Base-by-base conservation (phyloP, 2,329 filamentous ascomycete species). In the Venturiaceae sp. region DNA sequence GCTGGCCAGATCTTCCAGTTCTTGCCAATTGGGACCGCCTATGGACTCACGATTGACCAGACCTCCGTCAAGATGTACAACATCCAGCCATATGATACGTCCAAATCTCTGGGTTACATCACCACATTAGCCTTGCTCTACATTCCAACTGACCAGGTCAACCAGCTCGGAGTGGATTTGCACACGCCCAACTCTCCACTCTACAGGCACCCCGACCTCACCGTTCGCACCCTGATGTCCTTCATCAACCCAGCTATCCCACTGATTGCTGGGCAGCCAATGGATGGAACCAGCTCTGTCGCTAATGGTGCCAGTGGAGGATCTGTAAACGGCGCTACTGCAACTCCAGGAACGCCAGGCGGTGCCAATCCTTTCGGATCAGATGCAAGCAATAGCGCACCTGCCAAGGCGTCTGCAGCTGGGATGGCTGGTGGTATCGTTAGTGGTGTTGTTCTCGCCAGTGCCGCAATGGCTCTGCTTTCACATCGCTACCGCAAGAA, bases 381-480 rank as follows among this genome's bases (percentile, higher is more conserved):
- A 46, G 78, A 81, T 58, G 76, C 75, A 52, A 73, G 72, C 65
- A 75, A 76, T 36, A 77, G 78, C 59, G 77, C 82, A 63, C 81
- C 81, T 5, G 77, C 85, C 50, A 82, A 82, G 62, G 84, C 82
- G 44, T 86, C 84, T 71, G 86, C 77, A 66, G 83, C 77, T 63
- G 82, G 74, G 67, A 88, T 96, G 66, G 89, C 87, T 59, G 80
- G 90, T 23, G 90, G 89, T 66, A 87, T 89, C 28, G 83, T 92
- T 33, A 82, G 83, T 46, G 85, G 91, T 67, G 90, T 89, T 44
- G 87, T 86, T 55, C 85, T 90, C n/a, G 96, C 96, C 65, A 92
- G 91, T 68, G 89, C 88, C 13, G 91, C 90, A 71, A 96, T 96
- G 92, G 92, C 96, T 77, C 85, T 94, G 67, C 84, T 96, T 64